These are phyloP conservation scores for Colletotrichum higginsianum DNA, from an alignment of 2,329 filamentous ascomycete genomes.

Conservation along the genomic window DNA sequence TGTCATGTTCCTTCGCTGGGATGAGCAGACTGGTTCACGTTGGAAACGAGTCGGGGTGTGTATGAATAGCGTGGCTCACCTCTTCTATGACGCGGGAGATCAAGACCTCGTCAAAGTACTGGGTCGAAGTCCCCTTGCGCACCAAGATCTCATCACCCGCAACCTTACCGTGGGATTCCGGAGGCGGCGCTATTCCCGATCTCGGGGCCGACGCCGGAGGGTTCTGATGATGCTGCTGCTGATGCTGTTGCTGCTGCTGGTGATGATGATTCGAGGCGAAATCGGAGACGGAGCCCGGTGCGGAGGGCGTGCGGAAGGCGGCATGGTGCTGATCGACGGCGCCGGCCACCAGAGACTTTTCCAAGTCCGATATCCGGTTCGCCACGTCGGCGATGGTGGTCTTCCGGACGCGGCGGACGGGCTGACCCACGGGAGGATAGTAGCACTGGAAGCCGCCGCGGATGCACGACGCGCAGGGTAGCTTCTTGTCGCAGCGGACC, in stretches of 20 bases:
- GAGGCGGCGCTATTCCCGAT: not conserved
- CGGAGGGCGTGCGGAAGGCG: not conserved
- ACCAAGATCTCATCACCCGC: conserved; percentile 48
- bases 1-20: conserved; percentile 39
- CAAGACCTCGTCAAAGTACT: conserved; percentile 56
- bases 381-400: conserved; percentile 52
- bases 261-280: not conserved
- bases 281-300: not conserved
- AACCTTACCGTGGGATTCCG: conserved; percentile 3
- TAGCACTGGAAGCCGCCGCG: conserved; percentile 48
- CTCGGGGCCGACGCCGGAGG: not conserved
- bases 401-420: conserved; percentile 46
- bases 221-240: no score
- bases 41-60: not conserved
- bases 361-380: conserved; percentile 53
- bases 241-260: no score
- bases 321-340: conserved; percentile 1
- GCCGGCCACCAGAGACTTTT: conserved; percentile 47
- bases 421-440: conserved; percentile 49
- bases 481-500: conserved; percentile 50
- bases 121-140: conserved; percentile 51
- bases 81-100: conserved; percentile 54
- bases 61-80: conserved; percentile 37
- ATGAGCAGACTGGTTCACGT: conserved; percentile 9
- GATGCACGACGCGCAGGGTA: conserved; percentile 48